Percentiles rank a stretch among this genome's conserved stretches.
These are phyloP conservation scores for Aspergillus vadensis DNA, from an alignment of 2,329 filamentous ascomycete genomes.

Conservation along the genomic window DNA sequence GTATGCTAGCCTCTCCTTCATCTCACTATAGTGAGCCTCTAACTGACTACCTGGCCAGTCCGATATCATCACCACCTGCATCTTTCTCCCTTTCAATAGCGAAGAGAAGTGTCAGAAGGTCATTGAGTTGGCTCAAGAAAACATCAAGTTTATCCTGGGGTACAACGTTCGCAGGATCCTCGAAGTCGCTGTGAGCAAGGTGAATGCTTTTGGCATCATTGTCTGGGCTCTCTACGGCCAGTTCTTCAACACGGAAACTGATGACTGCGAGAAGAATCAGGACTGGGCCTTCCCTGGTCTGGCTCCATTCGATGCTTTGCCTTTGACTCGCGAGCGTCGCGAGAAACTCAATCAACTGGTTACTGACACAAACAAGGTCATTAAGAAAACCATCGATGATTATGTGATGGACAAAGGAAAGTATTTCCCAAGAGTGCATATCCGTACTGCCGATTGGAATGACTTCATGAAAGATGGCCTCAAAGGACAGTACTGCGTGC, in stretches of 20 bases:
- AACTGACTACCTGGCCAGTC: background rate
- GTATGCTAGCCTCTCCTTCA: slow-evolving; percentile 14
- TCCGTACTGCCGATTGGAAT: slow-evolving; percentile 31
- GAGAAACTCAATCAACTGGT: slow-evolving; percentile 13
- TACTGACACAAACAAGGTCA: background rate
- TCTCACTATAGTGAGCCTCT: background rate
- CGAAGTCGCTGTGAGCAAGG: background rate
- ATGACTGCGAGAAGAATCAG: slow-evolving; percentile 6
- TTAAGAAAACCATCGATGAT: background rate
- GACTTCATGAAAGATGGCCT: slow-evolving; percentile 27
- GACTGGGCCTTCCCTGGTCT: slow-evolving; percentile 7
- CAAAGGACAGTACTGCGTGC: slow-evolving; percentile 35
- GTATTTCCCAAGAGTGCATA: background rate
- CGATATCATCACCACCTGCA: slow-evolving; percentile 24
- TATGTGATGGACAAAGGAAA: background rate
- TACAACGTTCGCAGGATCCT: slow-evolving; percentile 5
- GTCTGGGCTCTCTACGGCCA: slow-evolving; percentile 10
- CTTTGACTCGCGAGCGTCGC: slow-evolving; percentile 2
- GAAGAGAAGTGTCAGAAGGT: slow-evolving; percentile 16
- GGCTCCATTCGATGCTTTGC: background rate
- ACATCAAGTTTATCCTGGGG: slow-evolving; percentile 1
- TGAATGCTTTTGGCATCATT: background rate
- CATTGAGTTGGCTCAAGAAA: slow-evolving; percentile 3
- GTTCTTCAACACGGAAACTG: slow-evolving; percentile 11
- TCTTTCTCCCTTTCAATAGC: slow-evolving; percentile 21